Conservation (phyloP, 2,329 filamentous ascomycete genomes). For the Pseudogymnoascus sp. region DNA sequence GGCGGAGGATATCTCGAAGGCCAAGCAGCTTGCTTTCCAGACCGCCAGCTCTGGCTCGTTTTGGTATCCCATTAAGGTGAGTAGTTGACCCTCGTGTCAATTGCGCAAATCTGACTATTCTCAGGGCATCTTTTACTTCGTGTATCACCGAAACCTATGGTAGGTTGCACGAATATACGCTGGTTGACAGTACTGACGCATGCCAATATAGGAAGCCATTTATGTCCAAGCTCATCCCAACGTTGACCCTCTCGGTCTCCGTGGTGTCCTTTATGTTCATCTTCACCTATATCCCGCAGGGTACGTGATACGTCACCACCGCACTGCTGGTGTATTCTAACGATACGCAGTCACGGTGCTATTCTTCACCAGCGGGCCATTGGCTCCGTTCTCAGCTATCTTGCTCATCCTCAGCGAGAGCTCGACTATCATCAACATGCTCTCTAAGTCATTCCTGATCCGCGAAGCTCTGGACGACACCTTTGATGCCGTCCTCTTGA, state of each 20-base stretch:
- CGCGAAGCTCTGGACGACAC: constrained; percentile 79
- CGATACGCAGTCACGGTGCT: constrained; percentile 35
- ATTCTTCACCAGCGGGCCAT: constrained; percentile 55
- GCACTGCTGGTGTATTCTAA: background rate
- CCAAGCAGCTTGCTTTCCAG: constrained; percentile 56
- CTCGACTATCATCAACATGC: constrained; percentile 48
- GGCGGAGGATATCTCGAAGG: constrained; percentile 64
- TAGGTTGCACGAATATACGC: constrained; percentile 18
- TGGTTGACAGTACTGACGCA: background rate
- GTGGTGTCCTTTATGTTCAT: constrained; percentile 79
- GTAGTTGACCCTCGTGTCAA: background rate
- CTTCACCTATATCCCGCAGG: constrained; percentile 79
- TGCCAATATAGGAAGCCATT: constrained; percentile 38
- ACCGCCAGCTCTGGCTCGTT: constrained; percentile 72
- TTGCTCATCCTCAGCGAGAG: constrained; percentile 60
- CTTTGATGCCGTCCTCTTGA: constrained; percentile 67
- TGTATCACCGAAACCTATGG: constrained; percentile 50
- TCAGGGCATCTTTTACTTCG: constrained; percentile 54
- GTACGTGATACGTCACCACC: background rate
- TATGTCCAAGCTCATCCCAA: constrained; percentile 48
- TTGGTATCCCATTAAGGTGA: constrained; percentile 72
- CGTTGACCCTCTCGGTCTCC: constrained; percentile 61
- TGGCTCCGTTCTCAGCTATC: constrained; percentile 66
- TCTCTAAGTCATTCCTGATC: constrained; percentile 65
- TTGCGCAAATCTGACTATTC: constrained; percentile 13